Evolutionary conservation across 805 yeast genomes (phyloP).

Genomic region (Candida insectorum): DNA sequence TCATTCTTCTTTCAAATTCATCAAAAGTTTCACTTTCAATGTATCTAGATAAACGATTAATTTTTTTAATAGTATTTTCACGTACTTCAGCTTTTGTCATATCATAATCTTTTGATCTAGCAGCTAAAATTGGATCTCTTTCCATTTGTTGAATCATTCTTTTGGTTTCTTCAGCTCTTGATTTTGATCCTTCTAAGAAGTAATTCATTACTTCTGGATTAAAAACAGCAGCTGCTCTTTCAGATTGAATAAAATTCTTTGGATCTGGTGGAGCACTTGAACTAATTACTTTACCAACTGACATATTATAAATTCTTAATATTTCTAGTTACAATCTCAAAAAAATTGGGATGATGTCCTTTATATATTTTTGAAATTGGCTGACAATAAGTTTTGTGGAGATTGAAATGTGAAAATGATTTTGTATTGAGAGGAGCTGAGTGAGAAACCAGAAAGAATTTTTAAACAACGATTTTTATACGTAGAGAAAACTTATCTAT

Average conservation of each 20-base stretch:
- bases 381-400: no score
- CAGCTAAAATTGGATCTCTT: conserved; percentile 62
- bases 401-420: no score
- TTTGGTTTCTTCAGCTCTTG: conserved; percentile 45
- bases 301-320: no score
- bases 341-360: no score
- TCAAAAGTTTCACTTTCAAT: conserved; percentile 50
- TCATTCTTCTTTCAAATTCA: conserved; percentile 57
- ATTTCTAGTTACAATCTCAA: no score
- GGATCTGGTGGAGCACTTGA: conserved; percentile 30
- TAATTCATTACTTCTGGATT: conserved; percentile 38
- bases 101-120: conserved; percentile 56
- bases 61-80: conserved; percentile 56
- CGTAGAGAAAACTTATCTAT: no score
- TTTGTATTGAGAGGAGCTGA: no score
- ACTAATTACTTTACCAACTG: conserved; percentile 17
- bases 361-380: no score
- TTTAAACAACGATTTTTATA: no score
- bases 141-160: conserved; percentile 55
- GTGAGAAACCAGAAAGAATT: no score
- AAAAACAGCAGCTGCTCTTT: conserved; percentile 30
- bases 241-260: conserved; percentile 25
- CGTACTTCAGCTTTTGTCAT: conserved; percentile 54
- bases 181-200: conserved; percentile 38
- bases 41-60: conserved; percentile 58